These are phyloP conservation scores for Pelomyxa schiedti DNA, from an alignment of 78 protist species.

Conservation along the genomic window DNA sequence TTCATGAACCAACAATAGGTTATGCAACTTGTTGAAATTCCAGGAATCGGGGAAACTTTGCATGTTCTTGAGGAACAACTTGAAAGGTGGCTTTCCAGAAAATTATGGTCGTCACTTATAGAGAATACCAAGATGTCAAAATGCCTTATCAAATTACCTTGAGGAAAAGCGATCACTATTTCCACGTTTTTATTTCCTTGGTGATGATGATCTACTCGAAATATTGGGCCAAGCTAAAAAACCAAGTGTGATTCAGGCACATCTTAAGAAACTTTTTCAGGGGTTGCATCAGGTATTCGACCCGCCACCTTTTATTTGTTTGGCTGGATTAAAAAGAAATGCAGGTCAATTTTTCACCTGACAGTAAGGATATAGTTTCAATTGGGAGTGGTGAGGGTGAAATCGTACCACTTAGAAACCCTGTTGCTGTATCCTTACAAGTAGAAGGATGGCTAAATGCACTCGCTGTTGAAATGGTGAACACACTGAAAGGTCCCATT, in stretches of 20 bases:
- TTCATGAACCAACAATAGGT: no score
- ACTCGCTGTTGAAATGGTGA: slow-evolving; percentile 25
- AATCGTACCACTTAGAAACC: slow-evolving; percentile 27
- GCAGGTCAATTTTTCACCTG: neutral
- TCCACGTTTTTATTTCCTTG: slow-evolving; percentile 91
- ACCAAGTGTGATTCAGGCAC: slow-evolving; percentile 61
- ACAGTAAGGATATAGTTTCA: neutral
- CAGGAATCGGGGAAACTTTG: slow-evolving; percentile 12
- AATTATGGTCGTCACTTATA: no score
- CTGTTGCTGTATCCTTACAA: slow-evolving; percentile 29
- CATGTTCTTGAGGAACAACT: slow-evolving; percentile 44
- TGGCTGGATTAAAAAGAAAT: no score
- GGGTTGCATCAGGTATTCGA: slow-evolving; percentile 58
- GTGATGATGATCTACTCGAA: slow-evolving; percentile 89
- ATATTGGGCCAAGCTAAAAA: slow-evolving; percentile 52
- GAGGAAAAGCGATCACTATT: slow-evolving; percentile 77
- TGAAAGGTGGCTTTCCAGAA: no score
- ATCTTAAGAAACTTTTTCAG: slow-evolving; percentile 72
- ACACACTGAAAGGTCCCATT: slow-evolving; percentile 8
- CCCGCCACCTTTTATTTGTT: no score
- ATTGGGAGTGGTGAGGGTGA: slow-evolving; percentile 46
- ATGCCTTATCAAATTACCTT: slow-evolving; percentile 67
- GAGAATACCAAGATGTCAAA: no score
- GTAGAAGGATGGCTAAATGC: slow-evolving; percentile 61
- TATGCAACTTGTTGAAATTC: neutral